Percentiles rank a stretch among this genome's conserved stretches.
Evolutionary conservation across 176 grass and related monocot genomes (phyloP).

Genomic region (Juncus inflexus): DNA sequence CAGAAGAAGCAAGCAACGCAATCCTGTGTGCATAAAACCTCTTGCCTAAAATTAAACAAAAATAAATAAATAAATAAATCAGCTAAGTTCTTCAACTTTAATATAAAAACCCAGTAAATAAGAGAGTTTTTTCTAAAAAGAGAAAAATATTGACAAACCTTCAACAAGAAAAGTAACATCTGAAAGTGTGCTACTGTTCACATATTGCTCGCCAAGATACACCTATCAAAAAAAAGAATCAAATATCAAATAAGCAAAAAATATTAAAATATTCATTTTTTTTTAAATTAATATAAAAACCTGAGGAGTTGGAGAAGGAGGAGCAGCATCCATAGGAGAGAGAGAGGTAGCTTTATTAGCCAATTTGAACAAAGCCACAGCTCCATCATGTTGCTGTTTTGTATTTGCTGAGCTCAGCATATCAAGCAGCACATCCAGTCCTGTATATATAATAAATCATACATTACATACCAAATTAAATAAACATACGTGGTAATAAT

Average conservation of each 20-base stretch:
- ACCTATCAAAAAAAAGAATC: constrained; percentile 46
- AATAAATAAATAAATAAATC: constrained; percentile 8
- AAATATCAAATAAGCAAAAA: constrained; percentile 1
- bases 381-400: constrained; percentile 95
- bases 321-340: constrained; percentile 88
- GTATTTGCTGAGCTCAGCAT: constrained; percentile 63
- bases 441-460: constrained; percentile 44
- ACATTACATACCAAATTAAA: background rate
- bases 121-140: constrained; percentile 1
- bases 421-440: constrained; percentile 88
- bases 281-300: constrained; percentile 43
- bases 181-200: constrained; percentile 90
- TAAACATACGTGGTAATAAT: constrained; percentile 10
- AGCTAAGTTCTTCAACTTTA: constrained; percentile 4
- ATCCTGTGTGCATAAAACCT: constrained; percentile 97
- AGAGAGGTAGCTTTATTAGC: constrained; percentile 90
- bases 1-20: constrained; percentile 96
- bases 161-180: constrained; percentile 98
- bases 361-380: constrained; percentile 83
- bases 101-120: constrained; percentile 5
- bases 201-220: constrained; percentile 94
- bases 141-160: constrained; percentile 58
- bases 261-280: background rate
- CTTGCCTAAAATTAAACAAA: constrained; percentile 49
- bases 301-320: constrained; percentile 93